Evolutionary conservation across 257 asterid species (phyloP), one percentile per base, ranked within the genome.

Genomic region (Salvia rosmarinus): DNA sequence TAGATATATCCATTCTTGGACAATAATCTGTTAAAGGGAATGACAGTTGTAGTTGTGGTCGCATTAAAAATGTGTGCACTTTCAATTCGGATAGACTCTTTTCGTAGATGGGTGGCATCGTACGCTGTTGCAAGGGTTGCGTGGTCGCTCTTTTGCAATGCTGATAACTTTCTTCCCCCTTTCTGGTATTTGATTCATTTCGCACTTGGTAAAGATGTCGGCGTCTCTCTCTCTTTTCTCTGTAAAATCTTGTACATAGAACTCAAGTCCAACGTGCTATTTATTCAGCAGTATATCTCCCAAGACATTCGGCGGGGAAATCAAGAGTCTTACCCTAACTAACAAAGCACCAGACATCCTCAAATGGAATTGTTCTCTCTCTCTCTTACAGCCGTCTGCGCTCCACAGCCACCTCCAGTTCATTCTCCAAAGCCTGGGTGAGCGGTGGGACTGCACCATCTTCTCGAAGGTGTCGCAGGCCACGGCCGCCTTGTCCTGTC

Each of bases 391-490:
- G 9, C 70, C 63, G n/a, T 7, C 58, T 39, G 13, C 69, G 4
- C 73, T 78, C 30, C 57, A 17, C 12, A 17, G 13, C 57, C 57
- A 50, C 9, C 57, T 50, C 80, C 82, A 84, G 4, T 66, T 44
- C 63, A 44, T 81, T 19, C 57, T 79, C 63, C 78, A 74, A 21
- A 79, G 4, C 69, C 84, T 57, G 9, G 64, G 37, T 2, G 78
- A 79, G 25, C 50, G 68, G 62, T 84, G 88, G 88, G 72, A 62
- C 55, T 84, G 81, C 16, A 80, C 78, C 72, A 79, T 84, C 20
- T 79, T 81, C 63, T 84, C 84, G 87, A 81, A 52, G 30, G 12
- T 16, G 57, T 21, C 9, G 76, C 64, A 2, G 52, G n/a, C 9
- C 20, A 67, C 37, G 79, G 70, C 21, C 72, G 69, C 11, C 52